phyloP scores from a whole-genome alignment of 2,329 filamentous ascomycete species.

The Scytalidium sp. region DNA sequence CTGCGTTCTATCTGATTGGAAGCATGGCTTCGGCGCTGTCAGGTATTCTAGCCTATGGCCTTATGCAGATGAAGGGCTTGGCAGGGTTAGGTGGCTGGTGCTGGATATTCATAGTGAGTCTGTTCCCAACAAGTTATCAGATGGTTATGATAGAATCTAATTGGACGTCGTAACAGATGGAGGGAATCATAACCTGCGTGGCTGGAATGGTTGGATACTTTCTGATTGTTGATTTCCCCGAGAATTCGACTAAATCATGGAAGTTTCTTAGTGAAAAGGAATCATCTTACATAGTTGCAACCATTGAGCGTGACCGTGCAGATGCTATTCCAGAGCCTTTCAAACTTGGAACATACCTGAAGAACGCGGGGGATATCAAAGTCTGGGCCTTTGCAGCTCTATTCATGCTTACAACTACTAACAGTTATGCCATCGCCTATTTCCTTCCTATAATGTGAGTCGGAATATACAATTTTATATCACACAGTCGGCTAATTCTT shows the following conservation, averaged over 20 bases:
- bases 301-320: conserved; percentile 55
- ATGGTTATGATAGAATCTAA: not conserved
- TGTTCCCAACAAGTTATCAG: not conserved
- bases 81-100: conserved; percentile 48
- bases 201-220: conserved; percentile 50
- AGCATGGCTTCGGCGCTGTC: conserved; percentile 63
- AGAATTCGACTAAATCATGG: conserved; percentile 43
- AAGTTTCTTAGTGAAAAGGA: conserved; percentile 51
- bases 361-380: conserved; percentile 48
- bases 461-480: not conserved
- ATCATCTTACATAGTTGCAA: conserved; percentile 47
- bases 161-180: conserved; percentile 17
- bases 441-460: conserved; percentile 68
- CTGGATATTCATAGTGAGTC: conserved; percentile 54
- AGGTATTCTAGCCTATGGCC: conserved; percentile 67
- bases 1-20: conserved; percentile 66
- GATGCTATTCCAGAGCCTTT: conserved; percentile 48
- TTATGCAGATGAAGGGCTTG: conserved; percentile 41
- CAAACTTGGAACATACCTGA: conserved; percentile 42
- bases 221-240: conserved; percentile 63
- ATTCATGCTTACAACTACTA: conserved; percentile 65
- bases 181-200: conserved; percentile 47
- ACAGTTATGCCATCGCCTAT: conserved; percentile 73
- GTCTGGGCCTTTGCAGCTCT: conserved; percentile 61
- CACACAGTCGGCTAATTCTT: not conserved